Conservation (phyloP, 306 rosid species). For the Castanospermum australe region DNA sequence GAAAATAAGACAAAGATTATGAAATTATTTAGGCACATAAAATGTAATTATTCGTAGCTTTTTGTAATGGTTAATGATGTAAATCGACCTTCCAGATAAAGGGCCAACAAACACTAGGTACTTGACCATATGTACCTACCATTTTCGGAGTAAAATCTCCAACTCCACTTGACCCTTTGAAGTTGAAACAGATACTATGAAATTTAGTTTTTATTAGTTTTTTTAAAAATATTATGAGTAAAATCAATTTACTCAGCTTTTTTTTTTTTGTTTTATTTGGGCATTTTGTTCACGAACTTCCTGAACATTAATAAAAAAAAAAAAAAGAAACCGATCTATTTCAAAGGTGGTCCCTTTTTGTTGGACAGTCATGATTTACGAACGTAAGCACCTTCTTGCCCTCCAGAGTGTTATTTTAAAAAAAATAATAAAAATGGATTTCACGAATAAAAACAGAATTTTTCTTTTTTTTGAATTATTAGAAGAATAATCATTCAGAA, state of each 20-base stretch:
- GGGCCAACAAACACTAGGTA: neutral
- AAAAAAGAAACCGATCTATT: conserved; percentile 25
- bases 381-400: conserved; percentile 29
- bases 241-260: neutral
- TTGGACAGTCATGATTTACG: conserved; percentile 36
- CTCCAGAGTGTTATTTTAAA: neutral
- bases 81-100: neutral
- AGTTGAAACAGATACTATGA: neutral
- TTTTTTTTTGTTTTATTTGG: neutral
- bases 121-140: conserved; percentile 3
- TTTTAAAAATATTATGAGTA: neutral
- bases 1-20: neutral
- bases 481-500: neutral
- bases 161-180: neutral
- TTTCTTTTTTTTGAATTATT: neutral
- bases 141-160: neutral
- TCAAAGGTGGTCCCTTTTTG: conserved; percentile 53
- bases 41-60: neutral
- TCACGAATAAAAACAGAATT: neutral
- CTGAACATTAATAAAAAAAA: too few species aligned
- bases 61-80: neutral
- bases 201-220: neutral
- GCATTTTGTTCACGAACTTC: conserved; percentile 8
- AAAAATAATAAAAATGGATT: neutral
- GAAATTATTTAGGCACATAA: neutral